Base-by-base conservation (phyloP, 306 rosid species). In the Cicer pinnatifidum region DNA sequence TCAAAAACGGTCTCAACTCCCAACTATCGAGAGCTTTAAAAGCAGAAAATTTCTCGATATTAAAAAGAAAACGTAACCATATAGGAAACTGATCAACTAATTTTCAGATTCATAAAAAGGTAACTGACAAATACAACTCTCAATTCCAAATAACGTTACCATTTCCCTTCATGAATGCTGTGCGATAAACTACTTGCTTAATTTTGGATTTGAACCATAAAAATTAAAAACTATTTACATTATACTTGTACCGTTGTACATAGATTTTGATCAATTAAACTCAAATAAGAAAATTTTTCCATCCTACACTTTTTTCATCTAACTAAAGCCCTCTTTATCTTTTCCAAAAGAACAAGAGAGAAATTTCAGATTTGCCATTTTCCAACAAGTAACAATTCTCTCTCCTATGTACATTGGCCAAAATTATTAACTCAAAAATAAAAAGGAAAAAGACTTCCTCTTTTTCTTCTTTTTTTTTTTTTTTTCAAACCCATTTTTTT, bases 361-460 rank as follows among this genome's bases (percentile, higher is more conserved):
- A 65, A 56, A 69, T 41, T 67, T 51, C 64, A 80, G 5, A 67
- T 48, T 72, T 75, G 60, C 46, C 68, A 75, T 11, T 35, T 48
- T 44, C 41, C 73, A 43, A 9, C 73, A 28, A 28, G 5, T 28
- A 28, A 28, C 47, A 75, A 35, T 75, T 39, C 81, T 52, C 74
- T 9, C 71, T 59, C 64, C 83, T 44, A 82, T 92, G 83, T 92
- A 90, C 97, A 89, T 83, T 73, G 69, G 72, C 89, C 86, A 83
- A 67, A 67, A 72, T 89, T 89, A 88, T 93, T 92, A 39, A 8
- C 84, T 84, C 83, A 75, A 35, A 71, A 51, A 60, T 10, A 73
- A 39, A 73, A 63, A 58, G 19, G 8, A 62, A 43, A 58, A 67
- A 65, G 20, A 7, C 76, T 59, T 40, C 28, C 43, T 65, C 58